Conservation (phyloP, 257 asterid genomes). For the Salvia hispanica region DNA sequence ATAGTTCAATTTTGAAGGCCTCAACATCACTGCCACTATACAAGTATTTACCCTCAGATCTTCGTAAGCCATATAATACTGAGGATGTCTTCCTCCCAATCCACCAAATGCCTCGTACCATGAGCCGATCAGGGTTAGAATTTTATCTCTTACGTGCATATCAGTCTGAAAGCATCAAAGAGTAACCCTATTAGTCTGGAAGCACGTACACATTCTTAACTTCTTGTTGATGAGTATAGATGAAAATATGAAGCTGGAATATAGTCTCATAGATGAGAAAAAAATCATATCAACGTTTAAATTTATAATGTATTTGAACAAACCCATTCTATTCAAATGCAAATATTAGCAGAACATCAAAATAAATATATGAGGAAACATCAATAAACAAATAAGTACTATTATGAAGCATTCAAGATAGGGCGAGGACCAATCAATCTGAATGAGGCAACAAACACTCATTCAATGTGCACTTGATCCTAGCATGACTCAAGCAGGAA, state of each 20-base stretch:
- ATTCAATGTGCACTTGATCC: slow-evolving; percentile 2
- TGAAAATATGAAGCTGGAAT: neutral
- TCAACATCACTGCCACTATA: no score
- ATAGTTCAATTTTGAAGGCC: neutral
- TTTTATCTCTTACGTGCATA: slow-evolving; percentile 77
- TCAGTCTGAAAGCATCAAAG: slow-evolving; percentile 65
- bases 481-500: slow-evolving; percentile 4
- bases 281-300: neutral
- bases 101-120: slow-evolving; percentile 98
- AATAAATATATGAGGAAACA: neutral
- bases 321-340: neutral
- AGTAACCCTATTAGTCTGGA: slow-evolving; percentile 25
- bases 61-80: slow-evolving; percentile 81
- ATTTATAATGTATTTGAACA: neutral
- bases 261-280: neutral
- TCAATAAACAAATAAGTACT: neutral
- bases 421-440: neutral
- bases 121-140: slow-evolving; percentile 66
- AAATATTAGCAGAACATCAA: neutral
- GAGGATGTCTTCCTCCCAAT: slow-evolving; percentile 81
- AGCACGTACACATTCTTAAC: neutral
- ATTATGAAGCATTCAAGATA: neutral
- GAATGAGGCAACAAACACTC: slow-evolving; percentile 5
- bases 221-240: slow-evolving; percentile 6
- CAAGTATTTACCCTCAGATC: slow-evolving; percentile 69